Conservation (phyloP, 768 basidiomycete species). For the Amanita subjunquillea region DNA sequence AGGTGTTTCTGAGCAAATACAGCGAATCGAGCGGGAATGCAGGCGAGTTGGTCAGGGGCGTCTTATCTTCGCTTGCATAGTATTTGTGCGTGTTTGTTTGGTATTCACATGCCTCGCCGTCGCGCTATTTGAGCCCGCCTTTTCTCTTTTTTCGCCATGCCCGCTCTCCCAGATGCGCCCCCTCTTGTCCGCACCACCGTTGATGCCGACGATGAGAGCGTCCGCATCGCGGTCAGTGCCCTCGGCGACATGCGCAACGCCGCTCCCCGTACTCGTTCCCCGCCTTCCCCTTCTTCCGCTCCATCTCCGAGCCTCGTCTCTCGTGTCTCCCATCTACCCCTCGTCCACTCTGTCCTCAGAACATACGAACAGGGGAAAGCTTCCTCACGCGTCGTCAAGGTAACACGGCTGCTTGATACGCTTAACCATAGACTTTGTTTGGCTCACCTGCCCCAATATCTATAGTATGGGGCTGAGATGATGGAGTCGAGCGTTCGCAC, state of each 20-base stretch:
- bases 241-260: slow-evolving; percentile 70
- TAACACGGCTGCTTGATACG: slow-evolving; percentile 18
- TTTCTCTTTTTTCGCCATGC: neutral
- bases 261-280: slow-evolving; percentile 8
- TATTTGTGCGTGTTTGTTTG: neutral
- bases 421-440: neutral
- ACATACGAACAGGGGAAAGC: slow-evolving; percentile 81
- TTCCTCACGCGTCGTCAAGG: slow-evolving; percentile 78
- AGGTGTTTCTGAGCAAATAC: slow-evolving; percentile 71
- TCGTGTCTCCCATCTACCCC: slow-evolving; percentile 58
- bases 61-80: slow-evolving; percentile 25
- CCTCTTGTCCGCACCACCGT: slow-evolving; percentile 7
- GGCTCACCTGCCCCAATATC: neutral
- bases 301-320: slow-evolving; percentile 25
- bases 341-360: slow-evolving; percentile 62
- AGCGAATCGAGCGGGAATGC: slow-evolving; percentile 72
- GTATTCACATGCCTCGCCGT: neutral
- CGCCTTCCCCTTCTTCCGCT: slow-evolving; percentile 4
- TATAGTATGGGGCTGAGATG: slow-evolving; percentile 82
- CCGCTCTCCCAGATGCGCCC: neutral
- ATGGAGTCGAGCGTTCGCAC: slow-evolving; percentile 77
- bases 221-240: slow-evolving; percentile 68
- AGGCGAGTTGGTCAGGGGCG: slow-evolving; percentile 65
- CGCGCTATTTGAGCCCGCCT: neutral
- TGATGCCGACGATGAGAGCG: slow-evolving; percentile 60